Evolutionary conservation across 169 alveolate genomes (phyloP).

Genomic region (Cryptosporidium viatorum): DNA sequence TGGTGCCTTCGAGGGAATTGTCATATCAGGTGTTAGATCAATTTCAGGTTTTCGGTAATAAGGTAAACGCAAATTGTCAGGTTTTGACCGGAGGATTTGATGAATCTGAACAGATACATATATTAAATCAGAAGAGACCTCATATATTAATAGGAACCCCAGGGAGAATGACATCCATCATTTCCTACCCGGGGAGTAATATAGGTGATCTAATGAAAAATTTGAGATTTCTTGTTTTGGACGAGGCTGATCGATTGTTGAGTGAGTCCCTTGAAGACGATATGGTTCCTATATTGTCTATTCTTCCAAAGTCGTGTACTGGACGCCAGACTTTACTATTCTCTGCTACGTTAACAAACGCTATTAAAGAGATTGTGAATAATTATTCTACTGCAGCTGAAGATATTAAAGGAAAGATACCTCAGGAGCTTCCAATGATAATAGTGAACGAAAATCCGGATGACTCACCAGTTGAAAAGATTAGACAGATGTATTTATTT

Average conservation of each 20-base stretch:
- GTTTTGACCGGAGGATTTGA: slow-evolving; percentile 94
- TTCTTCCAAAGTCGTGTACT: slow-evolving; percentile 81
- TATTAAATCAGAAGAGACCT: slow-evolving; percentile 88
- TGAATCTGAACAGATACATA: slow-evolving; percentile 84
- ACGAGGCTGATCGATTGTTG: slow-evolving; percentile 97
- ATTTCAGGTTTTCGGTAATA: slow-evolving; percentile 91
- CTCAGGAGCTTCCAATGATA: slow-evolving; percentile 66
- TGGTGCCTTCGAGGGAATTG: slow-evolving; percentile 98
- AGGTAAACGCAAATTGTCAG: slow-evolving; percentile 86
- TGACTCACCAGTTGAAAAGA: slow-evolving; percentile 43
- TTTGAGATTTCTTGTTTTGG: slow-evolving; percentile 92
- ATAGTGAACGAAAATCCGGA: slow-evolving; percentile 58
- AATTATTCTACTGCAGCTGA: background rate
- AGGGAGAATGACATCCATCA: slow-evolving; percentile 91
- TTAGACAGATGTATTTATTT: slow-evolving; percentile 68
- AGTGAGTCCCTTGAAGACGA: slow-evolving; percentile 87
- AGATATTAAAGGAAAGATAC: background rate
- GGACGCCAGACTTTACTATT: slow-evolving; percentile 94
- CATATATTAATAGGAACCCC: slow-evolving; percentile 97
- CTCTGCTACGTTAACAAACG: slow-evolving; percentile 97
- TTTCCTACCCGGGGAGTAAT: slow-evolving; percentile 80
- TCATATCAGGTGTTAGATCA: slow-evolving; percentile 95
- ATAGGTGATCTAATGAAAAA: slow-evolving; percentile 83
- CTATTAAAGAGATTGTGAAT: slow-evolving; percentile 79
- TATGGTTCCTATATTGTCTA: slow-evolving; percentile 80